Conservation (phyloP, 495 filamentous ascomycete genomes). For the Parathielavia hyrcaniae region DNA sequence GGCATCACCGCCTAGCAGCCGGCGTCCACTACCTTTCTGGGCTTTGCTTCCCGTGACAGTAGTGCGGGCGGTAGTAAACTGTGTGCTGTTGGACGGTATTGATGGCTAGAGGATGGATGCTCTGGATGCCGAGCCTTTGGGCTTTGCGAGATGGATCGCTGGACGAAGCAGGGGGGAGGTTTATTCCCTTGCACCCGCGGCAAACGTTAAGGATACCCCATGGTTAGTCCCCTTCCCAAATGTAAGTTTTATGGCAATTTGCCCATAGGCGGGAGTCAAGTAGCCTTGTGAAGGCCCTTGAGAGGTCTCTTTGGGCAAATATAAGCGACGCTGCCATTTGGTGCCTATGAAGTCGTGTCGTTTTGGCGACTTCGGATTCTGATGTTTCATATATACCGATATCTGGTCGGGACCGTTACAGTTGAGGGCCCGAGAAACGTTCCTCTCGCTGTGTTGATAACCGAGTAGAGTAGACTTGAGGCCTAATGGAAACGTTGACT, state of each 20-base stretch:
- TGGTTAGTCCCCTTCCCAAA: not conserved
- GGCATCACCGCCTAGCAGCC: constrained; percentile 25
- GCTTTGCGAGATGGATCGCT: not conserved
- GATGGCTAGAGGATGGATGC: too few relatives aligned
- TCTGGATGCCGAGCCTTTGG: not conserved
- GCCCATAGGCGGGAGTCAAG: not conserved
- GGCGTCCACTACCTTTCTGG: not conserved
- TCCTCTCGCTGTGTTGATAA: too few relatives aligned
- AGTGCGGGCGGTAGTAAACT: not conserved
- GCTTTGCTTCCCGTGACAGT: not conserved
- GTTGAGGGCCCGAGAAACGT: too few relatives aligned
- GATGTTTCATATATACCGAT: too few relatives aligned
- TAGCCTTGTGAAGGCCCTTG: too few relatives aligned
- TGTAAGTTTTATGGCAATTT: not conserved
- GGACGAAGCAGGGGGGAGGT: not conserved
- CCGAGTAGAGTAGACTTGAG: too few relatives aligned
- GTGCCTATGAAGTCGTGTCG: too few relatives aligned
- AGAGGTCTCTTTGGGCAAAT: not conserved
- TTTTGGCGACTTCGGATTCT: too few relatives aligned
- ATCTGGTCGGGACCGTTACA: too few relatives aligned
- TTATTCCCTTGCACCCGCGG: not conserved
- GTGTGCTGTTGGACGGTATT: not conserved
- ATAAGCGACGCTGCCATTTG: too few relatives aligned
- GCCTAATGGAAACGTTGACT: too few relatives aligned
- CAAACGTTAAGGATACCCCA: constrained; percentile 26